phyloP scores from a whole-genome alignment of 2,329 filamentous ascomycete genomes.

The Rutstroemia sp. region DNA sequence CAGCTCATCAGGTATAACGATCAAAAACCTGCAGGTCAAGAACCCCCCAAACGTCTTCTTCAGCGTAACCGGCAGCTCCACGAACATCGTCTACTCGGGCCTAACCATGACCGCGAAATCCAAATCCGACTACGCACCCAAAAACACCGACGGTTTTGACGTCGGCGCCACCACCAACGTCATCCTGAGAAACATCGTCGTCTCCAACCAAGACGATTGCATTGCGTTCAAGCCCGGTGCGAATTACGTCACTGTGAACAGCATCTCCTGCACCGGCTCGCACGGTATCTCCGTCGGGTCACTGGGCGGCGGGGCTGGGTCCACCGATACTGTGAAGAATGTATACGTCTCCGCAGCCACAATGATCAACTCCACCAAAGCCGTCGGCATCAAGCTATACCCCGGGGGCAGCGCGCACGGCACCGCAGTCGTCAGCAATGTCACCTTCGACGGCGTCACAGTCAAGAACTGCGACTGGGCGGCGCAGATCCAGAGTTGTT shows the following conservation, averaged over 20 bases:
- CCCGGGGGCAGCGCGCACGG: conserved; percentile 33
- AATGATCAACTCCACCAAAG: conserved; percentile 38
- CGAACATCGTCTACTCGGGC: conserved; percentile 31
- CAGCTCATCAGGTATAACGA: conserved; percentile 30
- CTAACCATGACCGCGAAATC: conserved; percentile 34
- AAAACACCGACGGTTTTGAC: conserved; percentile 50
- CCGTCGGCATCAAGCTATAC: conserved; percentile 40
- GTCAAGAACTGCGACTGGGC: conserved; percentile 36
- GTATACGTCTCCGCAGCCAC: conserved; percentile 34
- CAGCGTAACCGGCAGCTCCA: conserved; percentile 32
- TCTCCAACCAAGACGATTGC: conserved; percentile 53
- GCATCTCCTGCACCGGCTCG: conserved; percentile 38
- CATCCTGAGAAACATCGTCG: conserved; percentile 40
- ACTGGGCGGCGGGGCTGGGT: conserved; percentile 31
- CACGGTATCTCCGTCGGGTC: conserved; percentile 42
- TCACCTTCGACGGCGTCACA: conserved; percentile 34
- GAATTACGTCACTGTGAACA: conserved; percentile 35
- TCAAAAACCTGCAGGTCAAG: conserved; percentile 33
- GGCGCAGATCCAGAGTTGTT: conserved; percentile 40
- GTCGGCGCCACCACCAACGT: conserved; percentile 39
- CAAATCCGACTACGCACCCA: conserved; percentile 33
- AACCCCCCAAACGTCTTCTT: conserved; percentile 41
- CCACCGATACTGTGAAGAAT: conserved; percentile 36
- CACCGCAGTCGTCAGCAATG: conserved; percentile 34
- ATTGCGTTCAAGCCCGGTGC: conserved; percentile 49